These are phyloP conservation scores for Juglanconis juglandina DNA, from an alignment of 2,329 filamentous ascomycete genomes.

Conservation along the genomic window DNA sequence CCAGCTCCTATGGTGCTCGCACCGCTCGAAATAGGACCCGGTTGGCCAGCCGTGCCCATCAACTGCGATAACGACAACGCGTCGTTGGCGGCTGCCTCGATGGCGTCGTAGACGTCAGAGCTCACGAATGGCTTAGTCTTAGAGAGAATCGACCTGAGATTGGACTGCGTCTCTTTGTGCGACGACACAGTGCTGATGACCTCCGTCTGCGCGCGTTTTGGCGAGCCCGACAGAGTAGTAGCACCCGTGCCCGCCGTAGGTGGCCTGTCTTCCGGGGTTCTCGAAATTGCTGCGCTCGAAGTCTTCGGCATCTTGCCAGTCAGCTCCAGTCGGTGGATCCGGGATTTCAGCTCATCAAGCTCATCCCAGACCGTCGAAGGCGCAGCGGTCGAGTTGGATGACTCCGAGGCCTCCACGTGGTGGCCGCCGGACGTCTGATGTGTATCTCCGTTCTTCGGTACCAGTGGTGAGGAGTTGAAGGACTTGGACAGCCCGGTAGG, in stretches of 20 bases:
- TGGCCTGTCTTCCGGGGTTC: slow-evolving; percentile 74
- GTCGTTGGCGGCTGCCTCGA: slow-evolving; percentile 79
- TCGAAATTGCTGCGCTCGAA: slow-evolving; percentile 74
- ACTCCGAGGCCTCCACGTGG: slow-evolving; percentile 71
- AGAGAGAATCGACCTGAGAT: slow-evolving; percentile 74
- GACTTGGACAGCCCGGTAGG: slow-evolving; percentile 36
- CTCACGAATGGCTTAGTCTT: slow-evolving; percentile 72
- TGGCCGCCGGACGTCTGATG: slow-evolving; percentile 36
- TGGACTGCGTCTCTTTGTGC: slow-evolving; percentile 64
- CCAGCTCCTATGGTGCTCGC: slow-evolving; percentile 58
- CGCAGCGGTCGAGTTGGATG: slow-evolving; percentile 80
- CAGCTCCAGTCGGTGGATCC: slow-evolving; percentile 84
- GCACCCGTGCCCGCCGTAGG: slow-evolving; percentile 86
- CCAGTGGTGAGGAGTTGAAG: slow-evolving; percentile 60
- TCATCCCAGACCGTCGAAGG: slow-evolving; percentile 98
- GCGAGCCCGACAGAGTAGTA: slow-evolving; percentile 87
- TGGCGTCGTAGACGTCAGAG: slow-evolving; percentile 68
- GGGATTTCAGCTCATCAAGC: slow-evolving; percentile 88
- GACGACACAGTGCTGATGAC: slow-evolving; percentile 31
- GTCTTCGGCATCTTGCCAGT: slow-evolving; percentile 83
- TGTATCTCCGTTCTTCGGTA: slow-evolving; percentile 40
- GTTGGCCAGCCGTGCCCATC: slow-evolving; percentile 70
- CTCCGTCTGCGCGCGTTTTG: slow-evolving; percentile 62
- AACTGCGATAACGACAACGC: slow-evolving; percentile 75
- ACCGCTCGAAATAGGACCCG: slow-evolving; percentile 64